phyloP scores from a whole-genome alignment of 169 alveolate species.

The Blepharisma undulans region DNA sequence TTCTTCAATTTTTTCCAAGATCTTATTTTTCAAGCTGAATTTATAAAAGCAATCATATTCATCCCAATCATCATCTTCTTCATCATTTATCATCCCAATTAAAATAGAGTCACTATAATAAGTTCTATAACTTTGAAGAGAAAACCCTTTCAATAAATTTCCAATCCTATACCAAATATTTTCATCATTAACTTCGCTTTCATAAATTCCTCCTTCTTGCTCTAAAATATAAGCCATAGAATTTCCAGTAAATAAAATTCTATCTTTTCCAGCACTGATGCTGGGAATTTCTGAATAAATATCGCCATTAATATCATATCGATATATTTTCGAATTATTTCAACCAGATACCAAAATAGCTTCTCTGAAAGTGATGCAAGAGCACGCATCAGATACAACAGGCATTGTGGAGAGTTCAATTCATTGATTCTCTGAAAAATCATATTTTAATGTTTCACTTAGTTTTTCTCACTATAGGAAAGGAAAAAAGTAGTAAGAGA shows the following conservation, averaged over 20 bases:
- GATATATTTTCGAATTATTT: not conserved
- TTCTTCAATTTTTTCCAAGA: not conserved
- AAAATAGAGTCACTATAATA: not conserved
- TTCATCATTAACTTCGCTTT: not conserved
- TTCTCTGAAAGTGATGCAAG: not conserved
- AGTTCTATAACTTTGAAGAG: not conserved
- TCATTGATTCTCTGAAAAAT: no score
- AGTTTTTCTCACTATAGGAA: no score
- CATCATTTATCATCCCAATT: not conserved
- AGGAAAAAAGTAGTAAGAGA: no score
- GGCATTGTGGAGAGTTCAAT: no score
- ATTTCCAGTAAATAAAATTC: not conserved
- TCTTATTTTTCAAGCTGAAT: not conserved
- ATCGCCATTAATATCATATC: not conserved
- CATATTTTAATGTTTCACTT: no score
- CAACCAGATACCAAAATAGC: not conserved
- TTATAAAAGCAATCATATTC: not conserved
- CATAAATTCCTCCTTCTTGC: not conserved
- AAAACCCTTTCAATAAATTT: not conserved
- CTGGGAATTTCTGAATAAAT: not conserved
- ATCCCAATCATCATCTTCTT: not conserved
- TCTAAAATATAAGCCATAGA: not conserved
- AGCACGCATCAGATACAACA: not conserved
- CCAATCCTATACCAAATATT: not conserved
- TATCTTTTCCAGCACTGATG: not conserved